Evolutionary conservation across 2,329 filamentous ascomycete species (phyloP).

Genomic region (Penicillium sp.): DNA sequence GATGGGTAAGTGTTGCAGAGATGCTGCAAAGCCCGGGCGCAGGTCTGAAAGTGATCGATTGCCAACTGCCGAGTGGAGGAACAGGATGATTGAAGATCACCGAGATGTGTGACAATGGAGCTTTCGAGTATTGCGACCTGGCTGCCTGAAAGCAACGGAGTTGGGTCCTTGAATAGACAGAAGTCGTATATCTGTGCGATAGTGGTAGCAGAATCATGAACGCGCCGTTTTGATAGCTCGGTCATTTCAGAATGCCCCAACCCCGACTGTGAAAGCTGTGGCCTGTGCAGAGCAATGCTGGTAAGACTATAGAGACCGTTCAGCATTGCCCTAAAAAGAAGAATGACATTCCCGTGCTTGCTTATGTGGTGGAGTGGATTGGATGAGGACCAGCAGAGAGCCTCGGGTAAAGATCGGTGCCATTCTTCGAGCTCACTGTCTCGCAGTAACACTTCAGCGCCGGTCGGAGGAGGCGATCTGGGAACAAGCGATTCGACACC

Average conservation of each 20-base stretch:
- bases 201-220: neutral
- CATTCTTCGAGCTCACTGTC: slow-evolving; percentile 3
- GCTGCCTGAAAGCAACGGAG: neutral
- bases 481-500: neutral
- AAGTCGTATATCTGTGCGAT: neutral
- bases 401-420: neutral
- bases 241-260: neutral
- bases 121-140: slow-evolving; percentile 3
- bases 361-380: neutral
- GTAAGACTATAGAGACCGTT: neutral
- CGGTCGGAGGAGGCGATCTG: neutral
- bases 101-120: neutral
- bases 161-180: neutral
- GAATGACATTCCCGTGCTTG: neutral
- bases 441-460: neutral
- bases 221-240: neutral
- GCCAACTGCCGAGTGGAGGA: neutral
- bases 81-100: neutral
- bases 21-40: neutral
- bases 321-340: neutral
- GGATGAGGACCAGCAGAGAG: neutral
- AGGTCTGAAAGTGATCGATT: neutral
- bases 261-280: neutral
- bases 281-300: neutral
- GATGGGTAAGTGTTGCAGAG: neutral